phyloP scores from a whole-genome alignment of 345 rosid genomes.

The Populus tremula region DNA sequence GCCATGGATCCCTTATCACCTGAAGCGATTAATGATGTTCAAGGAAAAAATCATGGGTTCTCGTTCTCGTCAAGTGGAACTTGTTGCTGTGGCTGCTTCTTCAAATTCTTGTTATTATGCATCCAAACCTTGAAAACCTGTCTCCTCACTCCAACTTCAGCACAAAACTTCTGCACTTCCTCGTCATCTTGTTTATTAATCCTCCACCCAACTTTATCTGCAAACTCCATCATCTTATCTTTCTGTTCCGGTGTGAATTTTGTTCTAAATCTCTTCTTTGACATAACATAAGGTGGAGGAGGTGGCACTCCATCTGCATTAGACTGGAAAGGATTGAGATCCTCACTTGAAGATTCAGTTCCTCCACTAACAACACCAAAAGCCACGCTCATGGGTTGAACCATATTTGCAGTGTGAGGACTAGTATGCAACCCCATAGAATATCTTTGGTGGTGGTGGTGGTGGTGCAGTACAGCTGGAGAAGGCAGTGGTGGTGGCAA shows the following conservation, averaged over 20 bases:
- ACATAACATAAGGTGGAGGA: conserved; percentile 47
- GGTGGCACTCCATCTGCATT: conserved; percentile 35
- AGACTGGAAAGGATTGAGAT: conserved; percentile 54
- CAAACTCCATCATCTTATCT: conserved; percentile 74
- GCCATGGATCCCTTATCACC: neutral
- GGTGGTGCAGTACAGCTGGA: conserved; percentile 30
- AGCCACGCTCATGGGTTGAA: conserved; percentile 67
- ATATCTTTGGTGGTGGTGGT: conserved; percentile 34
- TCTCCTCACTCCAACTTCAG: conserved; percentile 62
- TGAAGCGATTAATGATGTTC: neutral
- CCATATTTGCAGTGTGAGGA: conserved; percentile 47
- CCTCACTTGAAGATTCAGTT: conserved; percentile 74
- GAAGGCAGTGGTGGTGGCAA: conserved; percentile 53
- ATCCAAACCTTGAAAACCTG: conserved; percentile 85
- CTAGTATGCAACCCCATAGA: conserved; percentile 34
- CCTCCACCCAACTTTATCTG: conserved; percentile 77
- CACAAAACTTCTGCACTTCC: conserved; percentile 56
- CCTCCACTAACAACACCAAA: conserved; percentile 57
- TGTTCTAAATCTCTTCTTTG: conserved; percentile 64
- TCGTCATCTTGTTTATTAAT: conserved; percentile 67
- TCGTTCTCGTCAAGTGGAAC: neutral
- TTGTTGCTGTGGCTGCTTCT: conserved; percentile 37
- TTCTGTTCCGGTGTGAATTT: conserved; percentile 71
- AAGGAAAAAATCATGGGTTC: neutral
- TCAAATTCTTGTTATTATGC: conserved; percentile 76